Percentiles rank a stretch among this genome's conserved stretches.
Conservation (phyloP, 2,329 filamentous ascomycete species). For the Chaetomium sp. region DNA sequence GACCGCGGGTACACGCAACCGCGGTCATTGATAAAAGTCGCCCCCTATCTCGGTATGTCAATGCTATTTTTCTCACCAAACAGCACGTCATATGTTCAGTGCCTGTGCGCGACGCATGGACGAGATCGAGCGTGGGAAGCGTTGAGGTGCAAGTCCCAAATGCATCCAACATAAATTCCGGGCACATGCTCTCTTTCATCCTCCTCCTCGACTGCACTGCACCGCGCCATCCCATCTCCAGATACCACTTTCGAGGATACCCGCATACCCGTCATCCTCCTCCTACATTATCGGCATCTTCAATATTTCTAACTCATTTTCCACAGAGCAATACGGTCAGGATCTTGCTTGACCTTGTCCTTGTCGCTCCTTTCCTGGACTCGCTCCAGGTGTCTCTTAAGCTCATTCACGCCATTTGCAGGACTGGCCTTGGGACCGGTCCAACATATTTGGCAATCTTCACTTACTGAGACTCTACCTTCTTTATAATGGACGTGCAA, state of each 20-base stretch:
- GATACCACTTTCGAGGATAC: neutral
- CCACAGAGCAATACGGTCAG: conserved; percentile 4
- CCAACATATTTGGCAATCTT: neutral
- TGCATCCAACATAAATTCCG: neutral
- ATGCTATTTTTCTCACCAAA: neutral
- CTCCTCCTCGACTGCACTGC: neutral
- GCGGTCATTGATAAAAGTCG: neutral
- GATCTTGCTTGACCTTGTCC: neutral
- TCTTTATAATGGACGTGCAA: neutral
- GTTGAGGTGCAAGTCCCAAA: neutral
- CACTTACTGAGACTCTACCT: neutral
- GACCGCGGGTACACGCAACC: conserved; percentile 5
- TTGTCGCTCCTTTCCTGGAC: neutral
- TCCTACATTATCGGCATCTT: neutral
- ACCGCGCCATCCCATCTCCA: neutral
- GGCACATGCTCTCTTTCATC: neutral
- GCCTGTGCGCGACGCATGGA: neutral
- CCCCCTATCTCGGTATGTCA: conserved; percentile 9
- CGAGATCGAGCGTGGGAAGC: neutral
- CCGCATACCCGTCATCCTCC: neutral
- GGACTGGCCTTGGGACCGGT: neutral
- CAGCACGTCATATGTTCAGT: neutral
- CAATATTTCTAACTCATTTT: neutral
- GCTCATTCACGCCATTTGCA: neutral
- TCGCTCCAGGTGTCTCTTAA: neutral